Conservation (phyloP, 345 rosid genomes). For the Triadica sebifera region DNA sequence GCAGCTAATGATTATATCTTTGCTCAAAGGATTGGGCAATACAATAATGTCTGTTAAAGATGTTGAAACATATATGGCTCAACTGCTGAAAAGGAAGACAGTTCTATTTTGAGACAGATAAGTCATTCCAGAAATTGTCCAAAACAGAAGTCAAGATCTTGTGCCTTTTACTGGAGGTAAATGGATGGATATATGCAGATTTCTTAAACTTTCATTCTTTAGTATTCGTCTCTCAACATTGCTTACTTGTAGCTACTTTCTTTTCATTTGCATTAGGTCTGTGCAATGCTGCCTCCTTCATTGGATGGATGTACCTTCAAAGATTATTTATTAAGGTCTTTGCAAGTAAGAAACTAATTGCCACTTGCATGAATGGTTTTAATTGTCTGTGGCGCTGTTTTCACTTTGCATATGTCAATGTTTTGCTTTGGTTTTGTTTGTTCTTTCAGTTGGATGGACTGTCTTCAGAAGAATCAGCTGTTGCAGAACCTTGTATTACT, state of each 20-base stretch:
- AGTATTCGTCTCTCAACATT: slow-evolving; percentile 10
- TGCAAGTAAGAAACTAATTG: slow-evolving; percentile 56
- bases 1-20: slow-evolving; percentile 73
- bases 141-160: slow-evolving; percentile 58
- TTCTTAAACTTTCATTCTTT: background rate
- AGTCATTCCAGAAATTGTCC: slow-evolving; percentile 50
- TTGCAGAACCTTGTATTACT: slow-evolving; percentile 56
- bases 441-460: slow-evolving; percentile 56
- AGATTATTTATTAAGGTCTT: slow-evolving; percentile 51
- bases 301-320: slow-evolving; percentile 35
- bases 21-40: slow-evolving; percentile 74
- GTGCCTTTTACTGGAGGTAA: slow-evolving; percentile 87
- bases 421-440: slow-evolving; percentile 18
- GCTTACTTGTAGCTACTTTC: slow-evolving; percentile 25
- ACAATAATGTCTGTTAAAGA: slow-evolving; percentile 49
- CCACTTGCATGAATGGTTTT: slow-evolving; percentile 7
- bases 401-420: background rate
- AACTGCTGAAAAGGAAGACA: slow-evolving; percentile 58
- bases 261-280: slow-evolving; percentile 49
- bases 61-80: slow-evolving; percentile 53
- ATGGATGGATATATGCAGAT: slow-evolving; percentile 7
- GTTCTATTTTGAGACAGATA: slow-evolving; percentile 38
- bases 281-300: slow-evolving; percentile 40
- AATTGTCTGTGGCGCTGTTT: background rate
- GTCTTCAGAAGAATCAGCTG: slow-evolving; percentile 51